These are phyloP conservation scores for Teunomyces gatunensis DNA, from an alignment of 805 yeast species.

Conservation along the genomic window DNA sequence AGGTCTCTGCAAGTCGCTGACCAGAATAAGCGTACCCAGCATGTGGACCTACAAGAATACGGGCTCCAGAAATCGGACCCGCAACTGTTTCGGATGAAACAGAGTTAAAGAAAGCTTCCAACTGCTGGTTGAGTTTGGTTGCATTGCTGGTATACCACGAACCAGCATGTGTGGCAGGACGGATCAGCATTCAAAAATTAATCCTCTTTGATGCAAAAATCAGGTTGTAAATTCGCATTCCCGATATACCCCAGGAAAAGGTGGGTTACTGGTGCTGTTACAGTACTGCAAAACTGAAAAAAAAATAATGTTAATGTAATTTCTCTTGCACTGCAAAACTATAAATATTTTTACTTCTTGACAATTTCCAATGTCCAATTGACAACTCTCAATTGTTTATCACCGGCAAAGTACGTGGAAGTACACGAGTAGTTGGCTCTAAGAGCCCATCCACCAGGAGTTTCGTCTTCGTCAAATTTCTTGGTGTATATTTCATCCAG, in stretches of 20 bases:
- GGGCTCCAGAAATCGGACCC: constrained; percentile 25
- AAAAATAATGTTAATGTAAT: background rate
- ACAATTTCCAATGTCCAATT: constrained; percentile 38
- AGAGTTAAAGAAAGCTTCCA: constrained; percentile 45
- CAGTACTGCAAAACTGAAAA: background rate
- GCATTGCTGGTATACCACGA: constrained; percentile 71
- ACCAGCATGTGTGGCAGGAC: constrained; percentile 87
- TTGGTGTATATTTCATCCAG: constrained; percentile 31
- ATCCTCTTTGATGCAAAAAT: background rate
- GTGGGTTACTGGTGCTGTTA: too few relatives aligned
- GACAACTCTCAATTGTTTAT: constrained; percentile 22
- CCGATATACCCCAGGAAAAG: too few relatives aligned
- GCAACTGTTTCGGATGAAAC: constrained; percentile 24
- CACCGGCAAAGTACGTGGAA: constrained; percentile 34
- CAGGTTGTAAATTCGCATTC: too few relatives aligned
- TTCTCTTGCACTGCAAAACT: constrained; percentile 1
- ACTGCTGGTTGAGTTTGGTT: constrained; percentile 45
- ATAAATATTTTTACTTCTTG: constrained; percentile 16
- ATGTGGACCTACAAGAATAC: constrained; percentile 54
- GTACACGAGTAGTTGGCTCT: constrained; percentile 33
- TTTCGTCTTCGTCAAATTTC: constrained; percentile 30
- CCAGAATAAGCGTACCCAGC: constrained; percentile 93
- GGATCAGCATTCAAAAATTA: constrained; percentile 15
- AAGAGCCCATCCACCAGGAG: constrained; percentile 39
- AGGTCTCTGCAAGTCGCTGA: constrained; percentile 70